A percentile compares a stretch with the other conserved stretches of the same genome.
These are phyloP conservation scores for Candida lessepsii DNA, from an alignment of 805 yeast genomes.

Conservation along the genomic window DNA sequence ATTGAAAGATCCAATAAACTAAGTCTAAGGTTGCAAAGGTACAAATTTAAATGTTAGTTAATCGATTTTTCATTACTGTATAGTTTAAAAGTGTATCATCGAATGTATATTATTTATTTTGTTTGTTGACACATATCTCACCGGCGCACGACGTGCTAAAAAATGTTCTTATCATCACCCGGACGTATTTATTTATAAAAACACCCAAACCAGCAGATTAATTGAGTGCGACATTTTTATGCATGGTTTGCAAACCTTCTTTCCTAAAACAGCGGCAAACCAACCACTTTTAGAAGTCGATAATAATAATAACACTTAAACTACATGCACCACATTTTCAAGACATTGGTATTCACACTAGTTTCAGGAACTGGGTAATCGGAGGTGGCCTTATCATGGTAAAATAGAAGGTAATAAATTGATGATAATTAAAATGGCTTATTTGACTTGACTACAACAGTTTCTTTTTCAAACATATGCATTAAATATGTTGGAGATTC, in stretches of 20 bases:
- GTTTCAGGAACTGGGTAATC: too few relatives aligned
- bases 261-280: conserved; percentile 5
- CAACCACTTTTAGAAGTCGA: conserved; percentile 1
- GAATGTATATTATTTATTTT: conserved; percentile 5
- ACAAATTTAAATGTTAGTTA: conserved; percentile 2
- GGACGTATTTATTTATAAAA: conserved; percentile 1
- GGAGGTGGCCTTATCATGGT: too few relatives aligned
- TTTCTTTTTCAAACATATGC: too few relatives aligned
- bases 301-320: background rate
- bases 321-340: background rate
- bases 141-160: too few relatives aligned
- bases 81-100: background rate
- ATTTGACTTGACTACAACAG: too few relatives aligned
- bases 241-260: conserved; percentile 3
- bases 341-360: background rate
- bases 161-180: too few relatives aligned
- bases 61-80: conserved; percentile 4
- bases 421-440: too few relatives aligned
- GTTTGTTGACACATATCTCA: background rate
- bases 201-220: background rate
- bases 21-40: conserved; percentile 1
- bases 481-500: too few relatives aligned
- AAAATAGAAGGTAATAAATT: too few relatives aligned
- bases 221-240: conserved; percentile 2
- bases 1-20: background rate